Evolutionary conservation across 441 rosid genomes (phyloP).

Genomic region (Gossypium davidsonii): DNA sequence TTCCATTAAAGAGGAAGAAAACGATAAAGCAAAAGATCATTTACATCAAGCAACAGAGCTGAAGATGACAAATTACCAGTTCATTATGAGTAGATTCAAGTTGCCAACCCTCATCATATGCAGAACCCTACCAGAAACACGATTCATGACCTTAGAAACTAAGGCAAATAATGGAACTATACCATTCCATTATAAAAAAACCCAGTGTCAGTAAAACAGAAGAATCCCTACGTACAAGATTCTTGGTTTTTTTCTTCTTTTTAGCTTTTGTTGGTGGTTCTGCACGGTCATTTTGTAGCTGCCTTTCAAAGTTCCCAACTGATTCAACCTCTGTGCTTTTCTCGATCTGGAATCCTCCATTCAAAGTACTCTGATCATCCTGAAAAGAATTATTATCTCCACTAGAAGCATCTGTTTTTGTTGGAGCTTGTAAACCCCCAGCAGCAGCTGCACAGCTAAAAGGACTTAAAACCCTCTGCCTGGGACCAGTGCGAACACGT

Average conservation of each 20-base stretch:
- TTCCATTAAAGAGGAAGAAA: not conserved
- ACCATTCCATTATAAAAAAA: conserved; percentile 10
- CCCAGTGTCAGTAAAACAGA: conserved; percentile 17
- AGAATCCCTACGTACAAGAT: conserved; percentile 40
- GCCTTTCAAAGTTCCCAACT: conserved; percentile 62
- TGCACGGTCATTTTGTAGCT: conserved; percentile 56
- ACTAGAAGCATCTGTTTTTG: conserved; percentile 86
- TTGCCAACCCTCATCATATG: conserved; percentile 83
- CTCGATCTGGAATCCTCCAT: conserved; percentile 66
- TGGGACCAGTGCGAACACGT: conserved; percentile 85
- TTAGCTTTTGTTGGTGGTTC: conserved; percentile 73
- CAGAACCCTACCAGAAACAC: conserved; percentile 58
- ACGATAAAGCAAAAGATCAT: not conserved
- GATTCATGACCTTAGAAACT: conserved; percentile 19
- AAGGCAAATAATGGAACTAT: conserved; percentile 11
- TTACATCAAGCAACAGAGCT: not conserved
- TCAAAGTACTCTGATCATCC: conserved; percentile 85
- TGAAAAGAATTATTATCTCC: conserved; percentile 94
- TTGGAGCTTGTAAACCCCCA: conserved; percentile 44
- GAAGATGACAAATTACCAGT: conserved; percentile 47
- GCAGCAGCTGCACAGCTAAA: conserved; percentile 50
- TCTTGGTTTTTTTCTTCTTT: conserved; percentile 77
- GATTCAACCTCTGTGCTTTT: conserved; percentile 88
- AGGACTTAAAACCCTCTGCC: conserved; percentile 74
- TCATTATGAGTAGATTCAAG: conserved; percentile 58